A percentile compares a stretch with the other conserved stretches of the same genome.
phyloP scores from a whole-genome alignment of 345 rosid genomes.

The Atalantia buxifolia region DNA sequence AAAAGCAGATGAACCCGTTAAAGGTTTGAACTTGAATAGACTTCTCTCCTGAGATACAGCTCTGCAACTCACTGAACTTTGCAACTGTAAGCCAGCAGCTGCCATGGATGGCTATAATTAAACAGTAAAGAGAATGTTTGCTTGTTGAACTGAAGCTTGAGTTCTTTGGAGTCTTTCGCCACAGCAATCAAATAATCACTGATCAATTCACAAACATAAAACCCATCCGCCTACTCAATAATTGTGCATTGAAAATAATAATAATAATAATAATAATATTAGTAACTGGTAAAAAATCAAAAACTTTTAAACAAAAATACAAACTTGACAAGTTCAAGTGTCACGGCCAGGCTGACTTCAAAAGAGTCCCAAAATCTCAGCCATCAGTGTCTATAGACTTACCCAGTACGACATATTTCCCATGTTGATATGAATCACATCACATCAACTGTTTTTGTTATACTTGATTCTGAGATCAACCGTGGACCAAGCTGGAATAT shows the following conservation, averaged over 20 bases:
- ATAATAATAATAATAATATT: not conserved
- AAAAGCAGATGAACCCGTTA: slow-evolving; percentile 43
- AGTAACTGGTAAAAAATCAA: not conserved
- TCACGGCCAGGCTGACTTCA: not conserved
- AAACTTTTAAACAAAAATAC: not conserved
- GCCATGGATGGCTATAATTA: slow-evolving; percentile 42
- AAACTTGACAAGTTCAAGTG: not conserved
- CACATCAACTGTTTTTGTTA: not conserved
- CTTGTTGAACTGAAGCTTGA: not conserved
- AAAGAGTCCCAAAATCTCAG: slow-evolving; percentile 17
- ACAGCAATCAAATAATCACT: not conserved
- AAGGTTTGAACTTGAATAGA: slow-evolving; percentile 45
- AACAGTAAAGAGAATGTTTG: slow-evolving; percentile 10
- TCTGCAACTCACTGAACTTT: slow-evolving; percentile 43
- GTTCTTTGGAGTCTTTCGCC: not conserved
- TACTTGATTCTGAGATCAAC: not conserved
- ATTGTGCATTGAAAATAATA: not conserved
- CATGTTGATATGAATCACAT: not conserved
- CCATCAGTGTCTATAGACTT: slow-evolving; percentile 10
- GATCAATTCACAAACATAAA: slow-evolving; percentile 8
- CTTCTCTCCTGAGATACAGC: slow-evolving; percentile 28
- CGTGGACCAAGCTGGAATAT: not conserved
- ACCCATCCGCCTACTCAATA: not conserved
- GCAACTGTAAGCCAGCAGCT: slow-evolving; percentile 55
- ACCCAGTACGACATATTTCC: not conserved